Conservation (phyloP, 1,284 basidiomycete species). For the Papiliotrema nemorosa region DNA sequence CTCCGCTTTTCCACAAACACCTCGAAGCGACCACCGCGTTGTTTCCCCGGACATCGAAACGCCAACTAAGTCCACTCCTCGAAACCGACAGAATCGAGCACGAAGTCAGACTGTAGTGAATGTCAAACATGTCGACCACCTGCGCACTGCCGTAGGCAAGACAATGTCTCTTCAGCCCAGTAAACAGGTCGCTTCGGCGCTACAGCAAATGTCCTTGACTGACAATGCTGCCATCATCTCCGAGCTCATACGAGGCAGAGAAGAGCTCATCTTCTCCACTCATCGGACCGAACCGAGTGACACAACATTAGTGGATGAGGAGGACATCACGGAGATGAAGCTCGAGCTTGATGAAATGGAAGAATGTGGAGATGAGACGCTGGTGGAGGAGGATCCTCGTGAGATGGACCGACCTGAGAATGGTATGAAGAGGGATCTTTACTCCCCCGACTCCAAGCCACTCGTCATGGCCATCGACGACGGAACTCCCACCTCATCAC, state of each 20-base stretch:
- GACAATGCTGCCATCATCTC: background rate
- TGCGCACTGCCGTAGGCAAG: constrained; percentile 19
- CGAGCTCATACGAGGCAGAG: background rate
- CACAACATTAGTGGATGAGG: too few relatives aligned
- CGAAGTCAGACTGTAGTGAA: constrained; percentile 13
- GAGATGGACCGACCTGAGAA: background rate
- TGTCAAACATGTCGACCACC: constrained; percentile 13
- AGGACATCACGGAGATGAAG: too few relatives aligned
- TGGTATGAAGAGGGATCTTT: constrained; percentile 3
- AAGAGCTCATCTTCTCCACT: background rate
- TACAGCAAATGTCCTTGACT: background rate
- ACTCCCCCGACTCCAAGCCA: background rate
- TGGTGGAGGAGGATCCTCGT: background rate
- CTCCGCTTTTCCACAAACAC: constrained; percentile 20
- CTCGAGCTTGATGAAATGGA: background rate
- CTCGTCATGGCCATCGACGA: background rate
- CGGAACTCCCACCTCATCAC: background rate
- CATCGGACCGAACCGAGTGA: background rate
- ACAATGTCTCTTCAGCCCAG: constrained; percentile 23
- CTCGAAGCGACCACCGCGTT: constrained; percentile 1
- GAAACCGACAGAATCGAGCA: constrained; percentile 4
- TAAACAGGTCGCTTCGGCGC: constrained; percentile 8
- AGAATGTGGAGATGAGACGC: background rate
- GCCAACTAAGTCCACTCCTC: background rate
- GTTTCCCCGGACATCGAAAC: background rate